Base-by-base conservation (phyloP, 768 basidiomycete genomes). In the Termitomyces sp. region DNA sequence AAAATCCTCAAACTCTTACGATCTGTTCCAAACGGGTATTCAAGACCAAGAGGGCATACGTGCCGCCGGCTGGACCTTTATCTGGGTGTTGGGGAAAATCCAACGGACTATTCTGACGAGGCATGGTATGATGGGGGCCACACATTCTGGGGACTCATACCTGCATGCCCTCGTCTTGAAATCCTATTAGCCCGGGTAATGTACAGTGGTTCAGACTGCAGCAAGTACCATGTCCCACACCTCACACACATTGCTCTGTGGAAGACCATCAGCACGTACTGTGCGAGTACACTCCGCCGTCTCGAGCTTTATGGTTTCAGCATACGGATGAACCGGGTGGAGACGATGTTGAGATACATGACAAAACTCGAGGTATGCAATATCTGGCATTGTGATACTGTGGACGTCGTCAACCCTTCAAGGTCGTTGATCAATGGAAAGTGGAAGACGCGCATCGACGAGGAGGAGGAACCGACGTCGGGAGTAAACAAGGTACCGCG, bases 271-370 rank as follows among this genome's bases (percentile, higher is more conserved):
- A 36, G 40, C 51, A 18, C 28, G 3, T 8, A 22, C 7, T 59
- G 33, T 22, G 44, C 51, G 13, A 4, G 35, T 7, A 45, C 44
- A 12, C 51, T 59, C 35, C 44, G 20, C 12, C 50, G 40, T 16
- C 44, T 58, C 4, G 57, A 58, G 28, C 4, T 49, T 8, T 49
- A 12, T 22, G 46, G 36, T 12, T 24, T 57, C 20, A 13, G 8
- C 4, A 58, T 58, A 3, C 46, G 33, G 15, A 58, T 50, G 46
- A 36, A 50, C 50, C 46, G 15, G 2, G 24, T 58, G 7, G 57
- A 58, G 16, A 49, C 40, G 46, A 50, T 58, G 57, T 15, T 58
- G 20, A 13, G 57, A 24, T 58, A 58, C 36, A 38, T 58, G 57
- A 3, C 2, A 1, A 12, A 36, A 0, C 46, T 58, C 3, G 57